Base-by-base conservation (phyloP, 2,329 filamentous ascomycete species). In the Plenodomus lindquistii region DNA sequence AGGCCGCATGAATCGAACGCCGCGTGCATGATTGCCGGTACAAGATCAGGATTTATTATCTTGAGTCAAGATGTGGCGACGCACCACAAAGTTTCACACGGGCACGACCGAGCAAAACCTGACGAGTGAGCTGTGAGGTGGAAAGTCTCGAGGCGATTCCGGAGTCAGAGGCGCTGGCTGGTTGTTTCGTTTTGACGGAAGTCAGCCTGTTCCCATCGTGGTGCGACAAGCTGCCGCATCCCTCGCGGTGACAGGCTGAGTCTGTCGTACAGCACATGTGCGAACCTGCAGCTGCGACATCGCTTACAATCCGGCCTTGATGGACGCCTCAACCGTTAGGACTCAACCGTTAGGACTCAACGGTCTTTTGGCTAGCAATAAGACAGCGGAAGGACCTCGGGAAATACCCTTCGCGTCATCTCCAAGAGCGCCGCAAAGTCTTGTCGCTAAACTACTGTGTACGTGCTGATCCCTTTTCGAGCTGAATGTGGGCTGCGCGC, bases 141-240 rank as follows among this genome's bases (percentile, higher is more conserved):
- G n/a, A n/a, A n/a, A n/a, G n/a, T n/a, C n/a, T n/a, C n/a, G n/a
- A n/a, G n/a, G n/a, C n/a, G n/a, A n/a, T n/a, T n/a, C n/a, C 27
- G 27, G 46, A 46, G 48, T 54, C 52, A 50, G 49, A 49, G 42
- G 48, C 47, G 42, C 45, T 43, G 19, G 39, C 27, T 46, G 17
- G 46, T 35, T 46, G 57, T 63, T 63, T 62, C 57, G 54, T 51
- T 53, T 54, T 40, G 36, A 37, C 57, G 55, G 57, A 46, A 27
- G 34, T 31, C 22, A 46, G 44, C 59, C 60, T 38, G 29, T 57
- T 61, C 6, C 47, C 40, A 60, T 55, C 42, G 52, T 60, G 54
- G 60, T 63, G 60, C 55, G 59, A 62, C 60, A 43, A 18, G 34
- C 27, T 47, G 34, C 24, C 50, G 37, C 48, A 46, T 44, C 53